Evolutionary conservation across 2,329 filamentous ascomycete species (phyloP), one percentile per base, ranked within the genome.

Genomic region (Aurifilum marmelostoma): DNA sequence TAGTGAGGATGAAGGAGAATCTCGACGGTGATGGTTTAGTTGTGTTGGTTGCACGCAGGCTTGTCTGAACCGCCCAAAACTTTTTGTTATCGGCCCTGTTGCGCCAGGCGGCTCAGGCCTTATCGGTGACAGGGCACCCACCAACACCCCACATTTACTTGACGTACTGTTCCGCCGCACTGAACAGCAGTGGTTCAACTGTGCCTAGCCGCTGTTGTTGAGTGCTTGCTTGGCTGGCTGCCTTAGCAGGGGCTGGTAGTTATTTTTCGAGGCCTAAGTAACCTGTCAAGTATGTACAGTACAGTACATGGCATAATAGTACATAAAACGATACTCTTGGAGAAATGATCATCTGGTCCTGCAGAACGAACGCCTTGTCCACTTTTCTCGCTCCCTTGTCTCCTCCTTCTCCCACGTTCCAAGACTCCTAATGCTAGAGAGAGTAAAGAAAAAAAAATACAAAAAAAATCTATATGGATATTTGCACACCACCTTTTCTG

Each of bases 61-160:
- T 56, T 7, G 52, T 32, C 52, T 8, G 14, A 16, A 16, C 52
- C 27, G 52, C 52, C 52, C 52, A 56, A 56, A 56, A 56, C 52
- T 56, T 56, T 54, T 56, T 56, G 52, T 56, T 56, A 56, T 56
- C 52, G 52, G 5, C 43, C 43, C 52, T 16, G 52, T 16, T 54
- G 24, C 24, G 27, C 52, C 12, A 56, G 52, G 14, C 52, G 18
- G 43, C 21, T 29, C 52, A 56, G 52, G 18, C 56, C 56, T 59
- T 59, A 59, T 59, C 56, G 3, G 29, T 21, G 3, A 16, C 27
- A 18, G 21, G 7, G 29, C n/a, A n/a, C n/a, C n/a, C n/a, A n/a
- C n/a, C n/a, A n/a, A 21, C 56, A 16, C 54, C 54, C 29, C 56
- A 59, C 29, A 37, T 54, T n/a, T n/a, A n/a, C n/a, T n/a, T n/a